A percentile compares a stretch with the other conserved stretches of the same genome.
phyloP scores from a whole-genome alignment of 805 yeast genomes.

The Candida ipomoeae region DNA sequence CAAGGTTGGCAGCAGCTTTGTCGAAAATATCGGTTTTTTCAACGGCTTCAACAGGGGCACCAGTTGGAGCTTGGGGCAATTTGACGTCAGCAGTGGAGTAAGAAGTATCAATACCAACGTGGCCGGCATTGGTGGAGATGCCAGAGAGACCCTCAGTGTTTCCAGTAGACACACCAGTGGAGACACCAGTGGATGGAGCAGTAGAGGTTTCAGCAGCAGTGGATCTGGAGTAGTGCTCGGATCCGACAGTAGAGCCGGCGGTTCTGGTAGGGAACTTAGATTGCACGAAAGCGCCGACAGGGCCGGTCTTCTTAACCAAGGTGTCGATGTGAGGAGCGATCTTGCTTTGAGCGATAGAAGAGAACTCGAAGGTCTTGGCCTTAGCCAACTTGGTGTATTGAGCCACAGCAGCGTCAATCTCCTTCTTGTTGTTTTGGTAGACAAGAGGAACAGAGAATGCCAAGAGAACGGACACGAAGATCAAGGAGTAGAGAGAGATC shows the following conservation, averaged over 20 bases:
- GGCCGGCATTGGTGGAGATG: constrained; percentile 2
- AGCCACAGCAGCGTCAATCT: constrained; percentile 65
- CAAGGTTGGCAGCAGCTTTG: constrained; percentile 7
- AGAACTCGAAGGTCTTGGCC: constrained; percentile 45
- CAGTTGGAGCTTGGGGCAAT: constrained; percentile 41
- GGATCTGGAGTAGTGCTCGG: constrained; percentile 16
- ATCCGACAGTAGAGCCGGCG: constrained; percentile 63
- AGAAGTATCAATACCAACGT: constrained; percentile 1
- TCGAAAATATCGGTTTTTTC: constrained; percentile 5
- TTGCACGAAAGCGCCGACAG: constrained; percentile 57
- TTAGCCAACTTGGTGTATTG: constrained; percentile 42
- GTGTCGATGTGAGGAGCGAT: constrained; percentile 56
- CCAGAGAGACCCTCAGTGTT: background rate
- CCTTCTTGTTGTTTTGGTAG: constrained; percentile 69
- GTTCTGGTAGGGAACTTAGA: constrained; percentile 62
- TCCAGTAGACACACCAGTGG: constrained; percentile 23
- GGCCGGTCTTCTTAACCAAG: constrained; percentile 59
- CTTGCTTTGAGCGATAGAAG: constrained; percentile 35
- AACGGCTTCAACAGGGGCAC: constrained; percentile 7
- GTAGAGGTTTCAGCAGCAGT: constrained; percentile 5
- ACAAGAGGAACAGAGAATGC: constrained; percentile 74
- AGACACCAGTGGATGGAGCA: constrained; percentile 28
- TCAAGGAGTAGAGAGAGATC: constrained; percentile 67
- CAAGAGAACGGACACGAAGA: constrained; percentile 51
- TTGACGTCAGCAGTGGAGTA: constrained; percentile 4